phyloP scores from a whole-genome alignment of 2,329 filamentous ascomycete genomes.

The Verticillium albo-atrum region DNA sequence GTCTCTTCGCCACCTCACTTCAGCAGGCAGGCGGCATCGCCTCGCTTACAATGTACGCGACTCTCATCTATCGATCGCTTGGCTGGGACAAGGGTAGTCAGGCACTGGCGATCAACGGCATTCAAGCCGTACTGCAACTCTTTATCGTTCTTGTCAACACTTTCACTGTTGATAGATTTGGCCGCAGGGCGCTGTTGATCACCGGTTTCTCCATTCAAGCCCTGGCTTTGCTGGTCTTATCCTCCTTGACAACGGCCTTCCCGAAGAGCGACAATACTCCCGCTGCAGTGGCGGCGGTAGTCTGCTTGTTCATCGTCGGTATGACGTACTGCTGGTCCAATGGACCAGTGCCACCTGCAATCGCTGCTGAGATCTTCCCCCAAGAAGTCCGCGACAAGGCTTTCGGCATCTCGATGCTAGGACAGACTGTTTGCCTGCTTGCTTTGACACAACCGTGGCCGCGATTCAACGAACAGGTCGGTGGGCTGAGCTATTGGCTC shows the following conservation, averaged over 20 bases:
- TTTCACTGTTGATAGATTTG: slow-evolving; percentile 31
- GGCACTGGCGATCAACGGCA: slow-evolving; percentile 22
- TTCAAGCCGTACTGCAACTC: slow-evolving; percentile 30
- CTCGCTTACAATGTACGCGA: slow-evolving; percentile 30
- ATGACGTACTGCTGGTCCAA: slow-evolving; percentile 36
- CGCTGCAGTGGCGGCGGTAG: slow-evolving; percentile 31
- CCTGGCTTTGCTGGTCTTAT: slow-evolving; percentile 21
- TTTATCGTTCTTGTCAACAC: slow-evolving; percentile 33
- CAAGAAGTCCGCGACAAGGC: slow-evolving; percentile 34
- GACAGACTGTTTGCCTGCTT: slow-evolving; percentile 31
- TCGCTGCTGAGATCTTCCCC: slow-evolving; percentile 34
- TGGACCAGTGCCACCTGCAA: slow-evolving; percentile 29
- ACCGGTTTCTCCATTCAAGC: slow-evolving; percentile 23
- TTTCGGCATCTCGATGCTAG: slow-evolving; percentile 26
- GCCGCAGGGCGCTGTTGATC: slow-evolving; percentile 26
- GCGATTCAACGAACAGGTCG: slow-evolving; percentile 29
- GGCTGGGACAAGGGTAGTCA: slow-evolving; percentile 30
- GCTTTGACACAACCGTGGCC: slow-evolving; percentile 35
- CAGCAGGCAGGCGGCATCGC: slow-evolving; percentile 24
- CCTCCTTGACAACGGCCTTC: slow-evolving; percentile 29
- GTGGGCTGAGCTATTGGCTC: slow-evolving; percentile 31
- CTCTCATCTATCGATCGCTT: slow-evolving; percentile 27
- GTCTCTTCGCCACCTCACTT: slow-evolving; percentile 27
- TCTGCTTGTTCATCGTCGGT: slow-evolving; percentile 37
- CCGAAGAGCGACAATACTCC: slow-evolving; percentile 29